Evolutionary conservation across 441 rosid genomes (phyloP).

Genomic region (Pelargonium citronellum): DNA sequence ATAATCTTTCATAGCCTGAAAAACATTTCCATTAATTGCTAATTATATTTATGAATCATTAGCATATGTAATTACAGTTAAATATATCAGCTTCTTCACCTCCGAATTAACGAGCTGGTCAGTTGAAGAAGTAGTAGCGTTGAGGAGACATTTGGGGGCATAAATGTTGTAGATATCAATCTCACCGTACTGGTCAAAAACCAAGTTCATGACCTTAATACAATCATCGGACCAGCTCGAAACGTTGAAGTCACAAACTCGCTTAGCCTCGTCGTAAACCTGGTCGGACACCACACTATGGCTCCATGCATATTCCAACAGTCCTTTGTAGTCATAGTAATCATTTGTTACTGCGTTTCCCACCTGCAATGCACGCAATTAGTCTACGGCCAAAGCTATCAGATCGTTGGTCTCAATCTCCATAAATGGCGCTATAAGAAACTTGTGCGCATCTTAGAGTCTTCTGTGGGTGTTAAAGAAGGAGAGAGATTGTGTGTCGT

Average conservation of each 20-base stretch:
- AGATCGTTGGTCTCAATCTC: not conserved
- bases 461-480: too few species aligned
- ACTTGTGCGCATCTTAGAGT: too few species aligned
- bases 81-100: not conserved
- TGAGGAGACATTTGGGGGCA: constrained; percentile 42
- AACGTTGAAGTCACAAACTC: constrained; percentile 43
- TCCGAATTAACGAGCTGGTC: not conserved
- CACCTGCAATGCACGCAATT: constrained; percentile 28
- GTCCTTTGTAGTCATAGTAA: constrained; percentile 38
- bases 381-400: not conserved
- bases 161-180: constrained; percentile 57
- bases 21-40: not conserved
- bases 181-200: constrained; percentile 35
- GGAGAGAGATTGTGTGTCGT: too few species aligned
- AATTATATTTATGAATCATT: too few species aligned
- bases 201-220: constrained; percentile 27
- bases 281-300: constrained; percentile 47
- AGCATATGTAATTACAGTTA: too few species aligned
- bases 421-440: too few species aligned
- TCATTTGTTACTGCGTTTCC: constrained; percentile 52
- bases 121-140: constrained; percentile 12
- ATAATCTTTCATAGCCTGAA: constrained; percentile 19
- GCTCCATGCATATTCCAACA: constrained; percentile 59
- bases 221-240: constrained; percentile 37
- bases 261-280: constrained; percentile 32